These are phyloP conservation scores for Pythium brachiatum DNA, from an alignment of 352 stramenopile species.

Conservation along the genomic window DNA sequence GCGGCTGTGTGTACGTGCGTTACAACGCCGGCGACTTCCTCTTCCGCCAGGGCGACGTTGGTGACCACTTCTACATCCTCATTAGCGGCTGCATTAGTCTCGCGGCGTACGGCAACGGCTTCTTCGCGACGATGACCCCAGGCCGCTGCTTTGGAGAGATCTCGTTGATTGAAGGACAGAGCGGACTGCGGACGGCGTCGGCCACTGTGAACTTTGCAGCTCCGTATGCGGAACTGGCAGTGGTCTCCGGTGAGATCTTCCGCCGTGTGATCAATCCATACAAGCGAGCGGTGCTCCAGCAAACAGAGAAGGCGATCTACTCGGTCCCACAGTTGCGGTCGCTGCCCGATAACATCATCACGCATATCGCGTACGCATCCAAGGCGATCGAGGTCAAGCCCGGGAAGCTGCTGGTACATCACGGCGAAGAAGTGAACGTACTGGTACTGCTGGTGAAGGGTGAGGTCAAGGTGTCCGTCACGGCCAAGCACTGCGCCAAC, in stretches of 20 bases:
- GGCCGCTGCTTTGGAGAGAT: constrained; percentile 73
- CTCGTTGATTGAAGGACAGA: constrained; percentile 51
- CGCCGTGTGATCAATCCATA: constrained; percentile 63
- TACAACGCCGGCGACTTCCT: constrained; percentile 54
- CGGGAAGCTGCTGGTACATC: constrained; percentile 43
- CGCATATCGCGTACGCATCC: constrained; percentile 61
- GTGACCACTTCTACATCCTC: constrained; percentile 72
- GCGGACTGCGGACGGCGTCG: constrained; percentile 49
- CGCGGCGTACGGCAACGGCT: constrained; percentile 61
- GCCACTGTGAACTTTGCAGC: constrained; percentile 61
- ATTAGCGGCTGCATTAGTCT: constrained; percentile 62
- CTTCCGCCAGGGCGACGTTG: constrained; percentile 67
- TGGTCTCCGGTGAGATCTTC: constrained; percentile 64
- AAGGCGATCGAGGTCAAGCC: constrained; percentile 41
- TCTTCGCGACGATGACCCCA: constrained; percentile 64
- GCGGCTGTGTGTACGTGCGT: constrained; percentile 38
- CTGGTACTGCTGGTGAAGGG: constrained; percentile 62
- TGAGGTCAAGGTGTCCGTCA: constrained; percentile 58
- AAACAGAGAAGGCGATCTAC: constrained; percentile 52
- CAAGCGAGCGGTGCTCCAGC: constrained; percentile 63
- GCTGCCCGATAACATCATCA: constrained; percentile 49
- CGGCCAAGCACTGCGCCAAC: constrained; percentile 15
- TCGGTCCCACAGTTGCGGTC: constrained; percentile 45
- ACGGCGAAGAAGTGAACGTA: constrained; percentile 55
- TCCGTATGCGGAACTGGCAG: constrained; percentile 45